Base-by-base conservation (phyloP, 352 stramenopile genomes). In the Pythium aristosporum region DNA sequence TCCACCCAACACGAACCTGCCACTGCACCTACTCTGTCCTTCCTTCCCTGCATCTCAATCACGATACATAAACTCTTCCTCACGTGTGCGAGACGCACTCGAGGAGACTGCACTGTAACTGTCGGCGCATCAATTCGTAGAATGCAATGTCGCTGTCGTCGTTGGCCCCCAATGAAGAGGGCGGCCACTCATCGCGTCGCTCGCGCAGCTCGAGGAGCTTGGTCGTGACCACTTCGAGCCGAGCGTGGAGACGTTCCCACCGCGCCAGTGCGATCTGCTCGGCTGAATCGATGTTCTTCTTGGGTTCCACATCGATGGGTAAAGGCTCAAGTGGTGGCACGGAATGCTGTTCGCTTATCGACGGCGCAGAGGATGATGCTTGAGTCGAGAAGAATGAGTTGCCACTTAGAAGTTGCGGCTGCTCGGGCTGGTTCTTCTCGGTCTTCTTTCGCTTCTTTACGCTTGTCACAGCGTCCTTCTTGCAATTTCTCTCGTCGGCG, bases 141-240 rank as follows among this genome's bases (percentile, higher is more conserved):
- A 67, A 67, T 21, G 23, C 43, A 21, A 61, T 34, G 21, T 68
- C 61, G 23, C 48, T 59, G 15, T 48, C 61, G 32, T 62, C 52
- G 18, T 15, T 39, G 2, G 7, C 20, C 21, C 32, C 21, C 9
- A n/a, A 9, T 36, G 41, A 2, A 10, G 23, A 23, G 6, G 34
- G 28, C 20, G 18, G 15, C 53, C 50, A 61, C 8, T 42, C 7
- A 18, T 62, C 46, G 4, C 41, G 16, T 7, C 28, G 28, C 36
- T 1, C 23, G 9, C 42, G 54, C 0, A 61, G 61, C 25, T 46
- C 32, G 8, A 25, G 28, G 9, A 68, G 61, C 28, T 57, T 57
- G 13, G 60, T 36, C 3, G 28, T 63, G 23, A 68, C 53, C 15
- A 43, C 34, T 42, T 61, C 43, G n/a, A 67, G 60, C 5, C 60